These are phyloP conservation scores for Zygoascus ofunaensis DNA, from an alignment of 805 yeast species.

Conservation along the genomic window DNA sequence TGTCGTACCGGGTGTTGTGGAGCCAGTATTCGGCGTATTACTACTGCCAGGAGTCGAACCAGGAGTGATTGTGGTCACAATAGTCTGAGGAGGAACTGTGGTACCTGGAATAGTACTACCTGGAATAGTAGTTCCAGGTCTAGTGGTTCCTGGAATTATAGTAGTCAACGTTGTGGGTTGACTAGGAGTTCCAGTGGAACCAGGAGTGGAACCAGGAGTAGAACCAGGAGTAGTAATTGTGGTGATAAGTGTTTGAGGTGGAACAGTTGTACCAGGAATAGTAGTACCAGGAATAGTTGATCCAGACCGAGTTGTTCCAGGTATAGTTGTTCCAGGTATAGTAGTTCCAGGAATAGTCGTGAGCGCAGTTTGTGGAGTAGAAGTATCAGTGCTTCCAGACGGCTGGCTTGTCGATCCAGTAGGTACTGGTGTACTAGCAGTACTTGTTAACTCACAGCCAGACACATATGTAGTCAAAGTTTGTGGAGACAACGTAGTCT, in stretches of 20 bases:
- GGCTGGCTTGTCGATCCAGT: background rate
- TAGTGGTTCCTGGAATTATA: background rate
- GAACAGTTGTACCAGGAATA: slow-evolving; percentile 12
- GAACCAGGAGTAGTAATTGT: slow-evolving; percentile 7
- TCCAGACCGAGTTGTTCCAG: slow-evolving; percentile 7
- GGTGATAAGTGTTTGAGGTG: slow-evolving; percentile 8
- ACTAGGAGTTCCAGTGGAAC: background rate
- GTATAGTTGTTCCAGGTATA: slow-evolving; percentile 13
- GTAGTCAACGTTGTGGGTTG: background rate
- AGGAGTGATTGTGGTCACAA: slow-evolving; percentile 1
- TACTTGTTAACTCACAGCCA: slow-evolving; percentile 1
- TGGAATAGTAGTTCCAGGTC: slow-evolving; percentile 12
- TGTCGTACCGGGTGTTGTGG: slow-evolving; percentile 8
- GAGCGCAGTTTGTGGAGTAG: background rate
- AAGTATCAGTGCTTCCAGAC: background rate
- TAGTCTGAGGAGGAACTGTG: slow-evolving; percentile 7
- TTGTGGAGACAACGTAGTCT: background rate
- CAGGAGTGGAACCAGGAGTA: background rate
- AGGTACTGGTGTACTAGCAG: background rate
- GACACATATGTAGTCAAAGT: background rate
- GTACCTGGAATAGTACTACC: slow-evolving; percentile 5
- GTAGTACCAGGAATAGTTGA: slow-evolving; percentile 5
- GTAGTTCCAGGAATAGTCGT: slow-evolving; percentile 13
- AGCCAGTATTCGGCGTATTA: slow-evolving; percentile 6
- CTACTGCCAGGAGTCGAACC: slow-evolving; percentile 2